Evolutionary conservation across 352 stramenopile species (phyloP), one percentile per base, ranked within the genome.

Genomic region (Pythium phragmiticola): DNA sequence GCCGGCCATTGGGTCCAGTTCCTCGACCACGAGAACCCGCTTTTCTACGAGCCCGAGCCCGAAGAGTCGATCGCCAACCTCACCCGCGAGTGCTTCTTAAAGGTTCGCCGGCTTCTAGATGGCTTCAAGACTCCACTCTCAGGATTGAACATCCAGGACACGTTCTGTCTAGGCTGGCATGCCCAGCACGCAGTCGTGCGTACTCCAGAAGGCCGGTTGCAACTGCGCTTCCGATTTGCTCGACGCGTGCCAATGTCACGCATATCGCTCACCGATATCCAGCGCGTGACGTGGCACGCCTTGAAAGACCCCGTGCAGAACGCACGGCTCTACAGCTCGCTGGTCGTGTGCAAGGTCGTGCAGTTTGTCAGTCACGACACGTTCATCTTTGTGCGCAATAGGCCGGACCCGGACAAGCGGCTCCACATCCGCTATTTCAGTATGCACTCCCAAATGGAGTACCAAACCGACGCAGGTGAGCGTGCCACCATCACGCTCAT

Each of bases 401-500:
- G 57, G 7, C 65, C 65, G 4, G 65, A 66, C 47, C 49, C 52
- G 8, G 66, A 73, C 55, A 56, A 61, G 36, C 48, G 28, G 19
- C 60, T 68, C 16, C 52, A 68, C 28, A 23, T 73, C 16, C 66
- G 60, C 17, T 68, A 73, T 41, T 73, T 73, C 42, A 73, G 66
- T 28, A 56, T 73, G 55, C 50, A 68, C 60, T 63, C 66, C 3
- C 66, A 63, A 37, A 68, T 60, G 48, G 34, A 64, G 17, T 67
- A 72, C 51, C 42, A n/a, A 9, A 67, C 58, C 4, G 53, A 64
- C 26, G 13, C 56, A 3, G 52, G 59, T 41, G 65, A 72, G 42
- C 65, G 54, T 21, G 55, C 65, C 19, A 56, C 39, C 21, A 46
- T 72, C 33, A 64, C 56, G 42, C 65, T 72, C 43, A 72, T 72